Evolutionary conservation across 2,329 filamentous ascomycete species (phyloP).

Genomic region (Pseudomassariella vexata): DNA sequence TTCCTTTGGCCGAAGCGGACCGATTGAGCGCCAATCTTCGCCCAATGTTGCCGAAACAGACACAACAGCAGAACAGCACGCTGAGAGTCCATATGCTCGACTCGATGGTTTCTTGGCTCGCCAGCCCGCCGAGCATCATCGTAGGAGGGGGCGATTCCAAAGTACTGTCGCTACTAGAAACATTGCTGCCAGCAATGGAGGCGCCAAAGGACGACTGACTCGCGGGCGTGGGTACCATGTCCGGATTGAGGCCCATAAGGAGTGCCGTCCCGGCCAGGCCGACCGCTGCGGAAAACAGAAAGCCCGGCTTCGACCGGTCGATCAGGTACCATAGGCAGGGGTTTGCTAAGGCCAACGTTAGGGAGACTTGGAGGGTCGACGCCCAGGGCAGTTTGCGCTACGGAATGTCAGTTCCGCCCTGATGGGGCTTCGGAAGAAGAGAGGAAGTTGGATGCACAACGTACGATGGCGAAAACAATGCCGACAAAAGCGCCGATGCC

Average conservation of each 20-base stretch:
- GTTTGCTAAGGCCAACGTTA: conserved; percentile 85
- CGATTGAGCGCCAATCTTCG: conserved; percentile 61
- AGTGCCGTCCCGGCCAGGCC: conserved; percentile 69
- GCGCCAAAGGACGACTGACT: conserved; percentile 23
- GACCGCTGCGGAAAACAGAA: conserved; percentile 70
- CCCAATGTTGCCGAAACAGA: conserved; percentile 96
- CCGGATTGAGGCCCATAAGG: conserved; percentile 69
- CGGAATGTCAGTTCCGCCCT: not conserved
- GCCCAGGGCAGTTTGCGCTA: conserved; percentile 89
- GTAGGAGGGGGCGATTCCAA: conserved; percentile 12
- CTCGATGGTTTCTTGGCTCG: conserved; percentile 59
- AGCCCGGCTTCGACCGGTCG: conserved; percentile 80
- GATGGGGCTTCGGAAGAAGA: conserved; percentile 1
- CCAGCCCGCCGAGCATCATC: conserved; percentile 46
- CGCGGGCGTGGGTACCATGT: conserved; percentile 67
- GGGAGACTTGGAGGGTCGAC: conserved; percentile 86
- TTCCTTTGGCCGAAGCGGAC: conserved; percentile 33
- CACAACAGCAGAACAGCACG: conserved; percentile 88
- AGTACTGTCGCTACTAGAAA: conserved; percentile 16
- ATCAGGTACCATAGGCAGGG: conserved; percentile 95
- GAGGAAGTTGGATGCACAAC: conserved; percentile 25
- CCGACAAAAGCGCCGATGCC: conserved; percentile 57
- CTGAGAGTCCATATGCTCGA: conserved; percentile 85
- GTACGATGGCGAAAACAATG: conserved; percentile 68
- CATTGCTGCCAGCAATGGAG: conserved; percentile 22